Percentiles rank a stretch among this genome's conserved stretches.
Evolutionary conservation across 768 basidiomycete species (phyloP).

Genomic region (Auriscalpium microsporum): DNA sequence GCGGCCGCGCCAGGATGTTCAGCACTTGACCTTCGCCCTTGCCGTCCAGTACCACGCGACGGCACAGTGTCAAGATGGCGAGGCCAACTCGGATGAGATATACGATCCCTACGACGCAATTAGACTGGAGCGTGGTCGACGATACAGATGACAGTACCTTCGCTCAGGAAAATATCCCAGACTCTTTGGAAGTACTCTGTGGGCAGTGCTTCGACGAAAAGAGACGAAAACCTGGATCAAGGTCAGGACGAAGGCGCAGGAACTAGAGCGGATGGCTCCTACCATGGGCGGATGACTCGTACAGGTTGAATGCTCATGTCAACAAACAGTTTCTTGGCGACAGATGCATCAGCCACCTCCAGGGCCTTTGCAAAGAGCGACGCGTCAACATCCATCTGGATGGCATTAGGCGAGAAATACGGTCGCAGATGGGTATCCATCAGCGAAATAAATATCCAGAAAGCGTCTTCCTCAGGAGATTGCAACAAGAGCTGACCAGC

Average conservation of each 20-base stretch:
- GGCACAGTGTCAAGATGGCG: constrained; percentile 51
- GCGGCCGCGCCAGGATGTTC: constrained; percentile 41
- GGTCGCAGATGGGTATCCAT: constrained; percentile 80
- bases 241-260: not conserved
- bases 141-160: constrained; percentile 38
- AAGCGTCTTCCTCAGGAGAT: constrained; percentile 81
- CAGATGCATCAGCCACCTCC: constrained; percentile 47
- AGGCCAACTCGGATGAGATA: constrained; percentile 71
- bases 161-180: constrained; percentile 79
- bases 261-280: constrained; percentile 12
- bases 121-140: not conserved
- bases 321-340: constrained; percentile 61
- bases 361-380: constrained; percentile 60
- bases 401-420: constrained; percentile 54
- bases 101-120: constrained; percentile 43
- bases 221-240: constrained; percentile 52
- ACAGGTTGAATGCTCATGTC: constrained; percentile 53
- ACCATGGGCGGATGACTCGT: constrained; percentile 61
- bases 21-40: constrained; percentile 40
- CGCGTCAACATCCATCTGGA: constrained; percentile 71
- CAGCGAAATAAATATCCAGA: constrained; percentile 82
- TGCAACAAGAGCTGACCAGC: constrained; percentile 65
- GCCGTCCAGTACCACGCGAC: constrained; percentile 48
- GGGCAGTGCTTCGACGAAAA: constrained; percentile 65
- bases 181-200: constrained; percentile 58